A percentile compares a stretch with the other conserved stretches of the same genome.
Evolutionary conservation across 2,329 filamentous ascomycete species (phyloP).

Genomic region (Pseudomassariella vexata): DNA sequence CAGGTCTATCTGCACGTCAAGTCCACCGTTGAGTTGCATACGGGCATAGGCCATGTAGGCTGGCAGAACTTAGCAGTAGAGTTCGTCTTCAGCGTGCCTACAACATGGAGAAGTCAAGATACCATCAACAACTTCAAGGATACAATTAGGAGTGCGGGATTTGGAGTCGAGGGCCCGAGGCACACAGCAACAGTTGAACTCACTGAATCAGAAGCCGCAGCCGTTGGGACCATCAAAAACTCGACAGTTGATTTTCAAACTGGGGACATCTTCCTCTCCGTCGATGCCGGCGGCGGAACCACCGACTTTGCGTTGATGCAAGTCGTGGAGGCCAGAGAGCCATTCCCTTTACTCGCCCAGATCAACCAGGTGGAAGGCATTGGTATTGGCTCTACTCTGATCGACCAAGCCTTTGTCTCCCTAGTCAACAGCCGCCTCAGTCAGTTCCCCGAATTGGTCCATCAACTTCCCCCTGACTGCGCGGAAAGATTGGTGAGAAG

Average conservation of each 20-base stretch:
- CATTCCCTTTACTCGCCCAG: constrained; percentile 21
- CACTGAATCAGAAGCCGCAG: constrained; percentile 42
- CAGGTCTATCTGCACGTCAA: constrained; percentile 44
- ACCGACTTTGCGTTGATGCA: constrained; percentile 40
- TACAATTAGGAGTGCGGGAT: constrained; percentile 41
- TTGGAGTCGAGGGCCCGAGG: constrained; percentile 32
- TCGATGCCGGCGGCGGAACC: constrained; percentile 41
- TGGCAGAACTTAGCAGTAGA: constrained; percentile 41
- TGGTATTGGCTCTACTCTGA: constrained; percentile 39
- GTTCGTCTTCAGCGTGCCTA: constrained; percentile 53
- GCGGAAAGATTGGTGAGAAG: constrained; percentile 30
- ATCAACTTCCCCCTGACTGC: constrained; percentile 28
- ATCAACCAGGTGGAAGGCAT: constrained; percentile 35
- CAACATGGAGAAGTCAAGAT: constrained; percentile 45
- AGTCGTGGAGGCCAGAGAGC: constrained; percentile 22
- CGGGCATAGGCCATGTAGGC: constrained; percentile 28
- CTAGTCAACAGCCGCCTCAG: constrained; percentile 31
- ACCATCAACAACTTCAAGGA: constrained; percentile 45
- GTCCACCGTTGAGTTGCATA: constrained; percentile 34
- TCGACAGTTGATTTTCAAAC: constrained; percentile 29
- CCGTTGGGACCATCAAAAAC: constrained; percentile 39
- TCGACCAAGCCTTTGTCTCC: constrained; percentile 35
- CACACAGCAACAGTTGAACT: constrained; percentile 37
- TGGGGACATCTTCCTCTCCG: constrained; percentile 35
- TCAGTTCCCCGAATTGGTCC: constrained; percentile 26